Conservation (phyloP, 2,329 filamentous ascomycete species). For the Fusarium nygamai region DNA sequence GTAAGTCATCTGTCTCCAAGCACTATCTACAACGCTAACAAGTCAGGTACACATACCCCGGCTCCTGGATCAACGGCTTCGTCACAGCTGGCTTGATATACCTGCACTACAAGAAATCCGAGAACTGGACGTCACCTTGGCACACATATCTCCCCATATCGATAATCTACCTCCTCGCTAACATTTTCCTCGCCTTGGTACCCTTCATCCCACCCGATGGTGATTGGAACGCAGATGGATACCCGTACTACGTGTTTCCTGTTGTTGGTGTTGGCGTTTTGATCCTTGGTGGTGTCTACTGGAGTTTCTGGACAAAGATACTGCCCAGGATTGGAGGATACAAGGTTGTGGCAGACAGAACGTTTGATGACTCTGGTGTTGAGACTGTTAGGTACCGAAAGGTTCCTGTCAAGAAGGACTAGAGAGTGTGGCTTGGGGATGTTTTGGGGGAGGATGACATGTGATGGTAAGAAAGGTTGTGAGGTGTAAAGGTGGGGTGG, state of each 20-base stretch:
- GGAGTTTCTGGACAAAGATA: constrained; percentile 62
- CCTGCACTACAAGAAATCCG: constrained; percentile 59
- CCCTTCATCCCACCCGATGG: constrained; percentile 65
- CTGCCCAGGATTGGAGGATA: constrained; percentile 61
- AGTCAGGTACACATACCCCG: constrained; percentile 58
- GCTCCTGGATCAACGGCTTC: constrained; percentile 63
- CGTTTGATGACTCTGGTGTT: constrained; percentile 50
- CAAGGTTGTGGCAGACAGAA: constrained; percentile 57
- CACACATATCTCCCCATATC: constrained; percentile 60
- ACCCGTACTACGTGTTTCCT: constrained; percentile 67
- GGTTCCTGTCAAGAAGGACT: constrained; percentile 40
- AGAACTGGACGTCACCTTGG: constrained; percentile 65
- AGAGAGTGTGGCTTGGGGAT: neutral
- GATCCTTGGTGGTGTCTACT: constrained; percentile 61
- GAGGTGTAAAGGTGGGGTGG: too few species aligned
- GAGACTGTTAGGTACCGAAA: constrained; percentile 56
- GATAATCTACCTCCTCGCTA: constrained; percentile 60
- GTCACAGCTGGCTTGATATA: constrained; percentile 63
- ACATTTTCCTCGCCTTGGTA: constrained; percentile 62
- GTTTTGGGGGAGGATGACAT: neutral
- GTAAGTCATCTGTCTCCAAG: constrained; percentile 10
- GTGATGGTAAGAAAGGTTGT: neutral
- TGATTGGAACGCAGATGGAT: constrained; percentile 58
- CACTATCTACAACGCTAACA: constrained; percentile 11
- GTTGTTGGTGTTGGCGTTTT: constrained; percentile 64